Base-by-base conservation (phyloP, 2,329 filamentous ascomycete species). In the Fusarium anguioides region DNA sequence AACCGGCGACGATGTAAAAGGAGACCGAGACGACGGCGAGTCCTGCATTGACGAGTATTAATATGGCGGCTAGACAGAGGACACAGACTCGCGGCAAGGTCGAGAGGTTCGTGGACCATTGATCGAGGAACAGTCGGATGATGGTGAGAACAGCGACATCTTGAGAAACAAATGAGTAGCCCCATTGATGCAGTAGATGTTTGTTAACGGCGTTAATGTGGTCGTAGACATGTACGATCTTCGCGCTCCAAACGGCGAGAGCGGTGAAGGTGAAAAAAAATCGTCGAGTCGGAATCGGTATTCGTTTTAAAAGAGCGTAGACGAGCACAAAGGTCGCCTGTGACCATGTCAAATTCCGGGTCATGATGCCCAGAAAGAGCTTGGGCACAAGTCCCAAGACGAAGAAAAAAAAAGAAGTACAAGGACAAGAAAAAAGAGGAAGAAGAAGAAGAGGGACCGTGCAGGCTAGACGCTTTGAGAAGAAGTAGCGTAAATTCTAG, bases 81-180 rank as follows among this genome's bases (percentile, higher is more conserved):
- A 71, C 36, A 33, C 60, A n/a, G 61, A 50, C 9, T 29, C 62
- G 59, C n/a, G 50, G 24, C 8, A 46, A 21, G 6, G 54, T 57
- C 9, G 63, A 17, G 18, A 66, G 8, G 31, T 60, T 49, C 8
- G 64, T 64, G 20, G 76, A 41, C 72, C 57, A 54, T 31, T 64
- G 58, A 35, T 75, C 74, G 44, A 79, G 71, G 12, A 78, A 69
- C 8, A 77, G 61, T 8, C 77, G 73, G 40, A 78, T 64, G 15
- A 75, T 26, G 15, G 77, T 62, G 17, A 79, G 65, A 23, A 78
- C 53, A 20, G 68, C 52, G 7, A 75, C 63, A 42, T 79, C 77
- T 52, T 79, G 77, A 14, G 70, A 67, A 52, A 78, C 76, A 49
- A 79, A 79, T 5, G 77, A 77, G 31, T 75, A 70, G 26, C 27